Conservation (phyloP, 129 eudicot genomes). For the Helianthus annuus region HanXRQr2.0-SUNRISE NC_035433.2:48934493-48934992, state of each 20-base stretch:
- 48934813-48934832: slow-evolving; percentile 63
- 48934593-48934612: slow-evolving; percentile 86
- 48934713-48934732: slow-evolving; percentile 87
- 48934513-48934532: slow-evolving; percentile 71
- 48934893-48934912: slow-evolving; percentile 48
- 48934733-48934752: slow-evolving; percentile 64
- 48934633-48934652: slow-evolving; percentile 64
- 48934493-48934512: slow-evolving; percentile 66
- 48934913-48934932: slow-evolving; percentile 78
- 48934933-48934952: slow-evolving; percentile 72
- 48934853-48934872: slow-evolving; percentile 74
- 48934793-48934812: slow-evolving; percentile 75
- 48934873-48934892: slow-evolving; percentile 65
- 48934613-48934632: slow-evolving; percentile 62
- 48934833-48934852: slow-evolving; percentile 72
- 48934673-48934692: slow-evolving; percentile 85
- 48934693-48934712: slow-evolving; percentile 66
- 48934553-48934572: slow-evolving; percentile 71
- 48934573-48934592: slow-evolving; percentile 97
- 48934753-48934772: slow-evolving; percentile 70
- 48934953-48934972: not conserved
- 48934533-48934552: slow-evolving; percentile 78
- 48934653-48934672: slow-evolving; percentile 30
- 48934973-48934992: not conserved
- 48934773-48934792: slow-evolving; percentile 82